A percentile compares a stretch with the other conserved stretches of the same genome.
phyloP scores from a whole-genome alignment of 192 early-diverging fungal species.

The Coemansia javaensis region DNA sequence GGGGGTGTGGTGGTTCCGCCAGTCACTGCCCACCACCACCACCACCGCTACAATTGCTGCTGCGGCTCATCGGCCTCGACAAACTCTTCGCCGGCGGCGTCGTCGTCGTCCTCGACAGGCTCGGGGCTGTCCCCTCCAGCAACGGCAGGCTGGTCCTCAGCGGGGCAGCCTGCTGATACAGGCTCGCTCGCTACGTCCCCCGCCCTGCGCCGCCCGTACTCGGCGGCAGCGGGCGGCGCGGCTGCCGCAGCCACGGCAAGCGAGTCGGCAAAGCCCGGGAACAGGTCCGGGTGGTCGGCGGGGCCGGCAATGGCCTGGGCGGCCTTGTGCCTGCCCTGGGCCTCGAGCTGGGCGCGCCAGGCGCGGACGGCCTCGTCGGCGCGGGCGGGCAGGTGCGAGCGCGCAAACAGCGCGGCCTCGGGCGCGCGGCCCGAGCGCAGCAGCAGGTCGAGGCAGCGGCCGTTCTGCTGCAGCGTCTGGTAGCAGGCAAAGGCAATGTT shows the following conservation, averaged over 20 bases:
- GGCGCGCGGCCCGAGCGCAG: constrained; percentile 82
- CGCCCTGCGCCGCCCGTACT: no score
- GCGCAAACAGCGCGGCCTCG: constrained; percentile 92
- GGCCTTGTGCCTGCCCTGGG: constrained; percentile 67
- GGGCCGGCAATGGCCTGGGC: constrained; percentile 89
- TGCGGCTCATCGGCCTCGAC: no score
- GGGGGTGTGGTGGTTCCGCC: no score
- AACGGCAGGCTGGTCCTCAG: no score
- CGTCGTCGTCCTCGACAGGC: no score
- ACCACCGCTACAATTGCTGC: no score
- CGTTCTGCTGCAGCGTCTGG: constrained; percentile 66
- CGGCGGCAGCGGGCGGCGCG: no score
- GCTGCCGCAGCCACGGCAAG: constrained; percentile 8
- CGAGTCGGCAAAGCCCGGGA: constrained; percentile 63
- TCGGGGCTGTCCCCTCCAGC: no score
- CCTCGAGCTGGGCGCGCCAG: constrained; percentile 75
- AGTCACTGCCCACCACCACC: no score
- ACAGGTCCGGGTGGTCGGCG: constrained; percentile 75
- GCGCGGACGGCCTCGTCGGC: constrained; percentile 62
- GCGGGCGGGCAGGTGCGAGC: constrained; percentile 78
- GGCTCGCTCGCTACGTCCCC: no score
- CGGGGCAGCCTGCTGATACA: no score
- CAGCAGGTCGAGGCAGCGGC: constrained; percentile 84
- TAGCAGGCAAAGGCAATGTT: constrained; percentile 91
- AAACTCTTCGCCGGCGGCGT: no score